Base-by-base conservation (phyloP, 768 basidiomycete genomes). In the Rhodotorula graminis region DNA sequence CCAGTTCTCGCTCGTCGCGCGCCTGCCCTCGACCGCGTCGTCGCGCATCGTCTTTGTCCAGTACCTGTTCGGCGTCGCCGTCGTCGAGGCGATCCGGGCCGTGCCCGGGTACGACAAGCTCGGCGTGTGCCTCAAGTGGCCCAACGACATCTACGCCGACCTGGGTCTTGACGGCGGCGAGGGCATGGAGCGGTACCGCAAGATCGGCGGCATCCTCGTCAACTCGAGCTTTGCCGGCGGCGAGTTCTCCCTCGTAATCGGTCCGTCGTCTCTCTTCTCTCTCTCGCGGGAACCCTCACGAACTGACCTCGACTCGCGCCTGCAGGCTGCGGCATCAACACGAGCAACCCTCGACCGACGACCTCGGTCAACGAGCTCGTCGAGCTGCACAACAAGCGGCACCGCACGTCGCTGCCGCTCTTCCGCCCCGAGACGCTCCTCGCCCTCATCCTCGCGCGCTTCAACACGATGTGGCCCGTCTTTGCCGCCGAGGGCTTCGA, bases 171-270 rank as follows among this genome's bases (percentile, higher is more conserved):
- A 80, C 4, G 83, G 82, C 10, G 76, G 74, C 18, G 76, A 78
- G 11, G 80, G 79, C 0, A 70, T 72, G 57, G 82, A 82, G 29
- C 42, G 64, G 62, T 86, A 87, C 75, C 81, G 85, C 81, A 98
- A 99, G 81, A 82, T 97, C 49, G 95, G 95, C 1, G 95, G 96
- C 0, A 88, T 97, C 27, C 82, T 98, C 33, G 91, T 99, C 47
- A 95, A 90, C 77, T 92, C 91, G 40, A 90, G 86, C 77, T 93
- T 93, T 73, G 82, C 84, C n/a, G 86, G 86, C 2, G 88, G 87
- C 0, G 84, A 85, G 33, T 89, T 89, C 44, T 87, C 91, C 66
- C 82, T 97, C 47, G 85, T 96, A 42, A 86, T 95, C 31, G 94
- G 94, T 92, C 76, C 50, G 88, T 61, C 21, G 0, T 42, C 29